These are phyloP conservation scores for Hebeloma cylindrosporum DNA, from an alignment of 768 basidiomycete genomes.

Conservation along the genomic window DNA sequence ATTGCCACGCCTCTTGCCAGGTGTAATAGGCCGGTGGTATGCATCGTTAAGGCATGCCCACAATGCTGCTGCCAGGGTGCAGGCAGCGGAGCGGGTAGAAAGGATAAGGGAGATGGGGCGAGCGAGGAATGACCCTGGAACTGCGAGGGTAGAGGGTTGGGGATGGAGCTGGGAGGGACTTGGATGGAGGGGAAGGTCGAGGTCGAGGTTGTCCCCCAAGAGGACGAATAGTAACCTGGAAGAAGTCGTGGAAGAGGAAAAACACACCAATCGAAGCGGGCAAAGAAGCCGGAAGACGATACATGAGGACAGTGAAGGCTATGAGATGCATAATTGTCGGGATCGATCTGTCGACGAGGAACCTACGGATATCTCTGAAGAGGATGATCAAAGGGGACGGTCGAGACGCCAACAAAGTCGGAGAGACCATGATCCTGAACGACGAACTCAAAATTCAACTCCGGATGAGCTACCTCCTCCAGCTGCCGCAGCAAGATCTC, in stretches of 20 bases:
- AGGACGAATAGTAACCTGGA: slow-evolving; percentile 6
- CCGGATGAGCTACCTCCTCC: too few species aligned
- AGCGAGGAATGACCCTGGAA: slow-evolving; percentile 17
- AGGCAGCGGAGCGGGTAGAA: slow-evolving; percentile 67
- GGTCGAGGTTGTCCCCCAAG: too few species aligned
- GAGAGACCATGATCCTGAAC: neutral
- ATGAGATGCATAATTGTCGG: slow-evolving; percentile 11
- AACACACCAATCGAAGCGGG: neutral
- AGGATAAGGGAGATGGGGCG: slow-evolving; percentile 64
- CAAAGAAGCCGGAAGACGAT: slow-evolving; percentile 5
- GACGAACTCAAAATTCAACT: neutral
- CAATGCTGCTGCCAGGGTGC: slow-evolving; percentile 63
- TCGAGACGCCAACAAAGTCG: neutral
- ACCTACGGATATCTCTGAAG: slow-evolving; percentile 20
- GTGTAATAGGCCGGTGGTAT: slow-evolving; percentile 53
- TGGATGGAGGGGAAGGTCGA: slow-evolving; percentile 37
- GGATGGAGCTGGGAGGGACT: slow-evolving; percentile 81
- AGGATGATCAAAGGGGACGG: slow-evolving; percentile 1
- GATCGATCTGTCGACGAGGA: slow-evolving; percentile 18
- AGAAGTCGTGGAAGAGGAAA: neutral
- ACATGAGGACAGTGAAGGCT: slow-evolving; percentile 1
- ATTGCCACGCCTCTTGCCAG: slow-evolving; percentile 39
- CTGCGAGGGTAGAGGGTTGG: slow-evolving; percentile 24
- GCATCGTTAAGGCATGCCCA: slow-evolving; percentile 68
- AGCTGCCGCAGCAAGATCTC: slow-evolving; percentile 17